phyloP scores from a whole-genome alignment of 2,329 filamentous ascomycete genomes.

The Pyricularia pennisetigena region DNA sequence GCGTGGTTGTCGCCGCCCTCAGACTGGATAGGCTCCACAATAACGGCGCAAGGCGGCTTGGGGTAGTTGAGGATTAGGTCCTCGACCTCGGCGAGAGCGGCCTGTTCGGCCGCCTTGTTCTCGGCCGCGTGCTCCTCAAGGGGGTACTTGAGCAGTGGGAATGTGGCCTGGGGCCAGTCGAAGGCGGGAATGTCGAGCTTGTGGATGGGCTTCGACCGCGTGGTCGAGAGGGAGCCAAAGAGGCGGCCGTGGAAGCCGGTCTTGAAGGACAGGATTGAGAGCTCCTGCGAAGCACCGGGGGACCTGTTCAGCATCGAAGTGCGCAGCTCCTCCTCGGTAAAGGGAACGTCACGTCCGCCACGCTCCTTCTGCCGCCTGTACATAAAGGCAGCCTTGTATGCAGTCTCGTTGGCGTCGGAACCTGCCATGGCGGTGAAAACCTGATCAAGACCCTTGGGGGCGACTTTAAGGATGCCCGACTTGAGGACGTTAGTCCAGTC shows the following conservation, averaged over 20 bases:
- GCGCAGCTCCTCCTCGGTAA: conserved; percentile 65
- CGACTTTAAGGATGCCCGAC: conserved; percentile 70
- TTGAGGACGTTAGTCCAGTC: conserved; percentile 76
- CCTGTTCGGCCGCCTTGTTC: conserved; percentile 73
- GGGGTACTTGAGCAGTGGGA: conserved; percentile 79
- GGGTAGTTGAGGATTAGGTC: conserved; percentile 70
- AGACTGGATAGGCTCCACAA: conserved; percentile 87
- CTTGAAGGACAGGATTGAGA: conserved; percentile 85
- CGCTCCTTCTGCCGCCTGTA: conserved; percentile 75
- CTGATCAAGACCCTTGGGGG: conserved; percentile 74
- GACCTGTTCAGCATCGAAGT: conserved; percentile 71
- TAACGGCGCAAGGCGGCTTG: conserved; percentile 68
- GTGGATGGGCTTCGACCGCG: conserved; percentile 87
- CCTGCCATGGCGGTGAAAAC: conserved; percentile 87
- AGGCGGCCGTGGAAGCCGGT: conserved; percentile 78
- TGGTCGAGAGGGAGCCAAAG: conserved; percentile 80
- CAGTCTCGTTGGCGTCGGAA: conserved; percentile 88
- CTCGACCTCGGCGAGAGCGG: conserved; percentile 76
- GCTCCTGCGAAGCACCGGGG: conserved; percentile 58
- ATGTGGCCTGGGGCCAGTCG: conserved; percentile 86
- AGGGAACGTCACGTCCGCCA: conserved; percentile 67
- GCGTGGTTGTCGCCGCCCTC: conserved; percentile 95
- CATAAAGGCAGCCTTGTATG: conserved; percentile 95
- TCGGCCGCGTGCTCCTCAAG: conserved; percentile 70
- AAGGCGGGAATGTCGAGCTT: conserved; percentile 93